Percentiles rank a stretch among this genome's conserved stretches.
phyloP scores from a whole-genome alignment of 1,139 yeast species.

The Geotrichum fermentans region DNA sequence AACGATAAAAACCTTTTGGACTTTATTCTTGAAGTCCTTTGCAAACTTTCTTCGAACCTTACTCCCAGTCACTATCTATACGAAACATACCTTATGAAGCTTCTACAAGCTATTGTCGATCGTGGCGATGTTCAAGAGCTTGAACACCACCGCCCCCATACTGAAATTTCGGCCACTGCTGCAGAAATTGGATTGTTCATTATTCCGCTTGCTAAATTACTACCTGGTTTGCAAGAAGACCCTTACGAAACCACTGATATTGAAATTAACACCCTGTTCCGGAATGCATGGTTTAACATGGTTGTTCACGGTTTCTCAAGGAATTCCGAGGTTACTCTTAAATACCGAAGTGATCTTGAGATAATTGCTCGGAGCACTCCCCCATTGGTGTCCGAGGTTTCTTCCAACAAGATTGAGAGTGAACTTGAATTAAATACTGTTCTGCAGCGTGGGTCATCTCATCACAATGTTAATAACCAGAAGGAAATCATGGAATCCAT shows the following conservation, averaged over 20 bases:
- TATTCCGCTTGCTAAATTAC: conserved; percentile 67
- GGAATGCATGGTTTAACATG: conserved; percentile 92
- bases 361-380: conserved; percentile 85
- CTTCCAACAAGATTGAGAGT: conserved; percentile 84
- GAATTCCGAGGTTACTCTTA: conserved; percentile 52
- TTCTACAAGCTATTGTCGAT: conserved; percentile 61
- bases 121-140: conserved; percentile 78
- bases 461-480: conserved; percentile 74
- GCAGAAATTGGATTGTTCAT: conserved; percentile 64
- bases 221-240: conserved; percentile 53
- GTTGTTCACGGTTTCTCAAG: conserved; percentile 83
- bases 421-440: conserved; percentile 89
- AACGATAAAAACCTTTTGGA: conserved; percentile 35
- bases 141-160: conserved; percentile 78
- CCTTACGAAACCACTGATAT: conserved; percentile 45
- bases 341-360: conserved; percentile 48
- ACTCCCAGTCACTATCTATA: conserved; percentile 45
- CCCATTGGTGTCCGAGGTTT: conserved; percentile 81
- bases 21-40: conserved; percentile 42
- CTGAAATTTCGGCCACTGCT: conserved; percentile 73
- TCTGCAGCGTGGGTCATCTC: conserved; percentile 82
- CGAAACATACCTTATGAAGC: conserved; percentile 56
- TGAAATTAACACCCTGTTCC: conserved; percentile 54
- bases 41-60: conserved; percentile 43
- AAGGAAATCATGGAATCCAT: conserved; percentile 45